A percentile compares a stretch with the other conserved stretches of the same genome.
phyloP scores from a whole-genome alignment of 768 basidiomycete species.

The Vishniacozyma victoriae region DNA sequence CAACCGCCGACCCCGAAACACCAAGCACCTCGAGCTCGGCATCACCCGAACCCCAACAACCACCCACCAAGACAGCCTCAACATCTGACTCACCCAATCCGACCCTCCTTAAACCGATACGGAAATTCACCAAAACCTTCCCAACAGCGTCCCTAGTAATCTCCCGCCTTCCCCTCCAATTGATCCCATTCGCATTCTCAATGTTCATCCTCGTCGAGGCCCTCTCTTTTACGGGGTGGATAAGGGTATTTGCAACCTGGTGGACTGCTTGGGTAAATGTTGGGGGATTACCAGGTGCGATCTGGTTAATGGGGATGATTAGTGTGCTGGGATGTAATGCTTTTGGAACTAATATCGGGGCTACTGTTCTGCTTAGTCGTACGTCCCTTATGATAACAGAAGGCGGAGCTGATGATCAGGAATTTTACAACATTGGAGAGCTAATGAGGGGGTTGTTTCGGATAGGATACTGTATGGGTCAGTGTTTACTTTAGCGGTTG shows the following conservation, averaged over 20 bases:
- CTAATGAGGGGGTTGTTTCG: slow-evolving; percentile 13
- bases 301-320: slow-evolving; percentile 66
- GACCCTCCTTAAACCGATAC: no score
- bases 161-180: slow-evolving; percentile 64
- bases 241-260: slow-evolving; percentile 71
- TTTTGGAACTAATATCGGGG: slow-evolving; percentile 84
- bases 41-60: neutral
- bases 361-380: slow-evolving; percentile 80
- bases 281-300: slow-evolving; percentile 52
- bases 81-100: neutral
- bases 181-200: slow-evolving; percentile 85
- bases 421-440: slow-evolving; percentile 27
- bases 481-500: slow-evolving; percentile 62
- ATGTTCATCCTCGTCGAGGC: slow-evolving; percentile 92
- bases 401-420: slow-evolving; percentile 5
- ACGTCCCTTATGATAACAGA: neutral
- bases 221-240: slow-evolving; percentile 78
- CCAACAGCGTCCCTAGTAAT: slow-evolving; percentile 59
- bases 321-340: slow-evolving; percentile 70
- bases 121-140: slow-evolving; percentile 48
- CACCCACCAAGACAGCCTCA: neutral
- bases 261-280: slow-evolving; percentile 52
- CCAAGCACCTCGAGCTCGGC: neutral
- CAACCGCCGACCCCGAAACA: neutral
- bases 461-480: slow-evolving; percentile 52